phyloP scores from a whole-genome alignment of 352 stramenopile genomes.

The Ophiocytium majus region DNA sequence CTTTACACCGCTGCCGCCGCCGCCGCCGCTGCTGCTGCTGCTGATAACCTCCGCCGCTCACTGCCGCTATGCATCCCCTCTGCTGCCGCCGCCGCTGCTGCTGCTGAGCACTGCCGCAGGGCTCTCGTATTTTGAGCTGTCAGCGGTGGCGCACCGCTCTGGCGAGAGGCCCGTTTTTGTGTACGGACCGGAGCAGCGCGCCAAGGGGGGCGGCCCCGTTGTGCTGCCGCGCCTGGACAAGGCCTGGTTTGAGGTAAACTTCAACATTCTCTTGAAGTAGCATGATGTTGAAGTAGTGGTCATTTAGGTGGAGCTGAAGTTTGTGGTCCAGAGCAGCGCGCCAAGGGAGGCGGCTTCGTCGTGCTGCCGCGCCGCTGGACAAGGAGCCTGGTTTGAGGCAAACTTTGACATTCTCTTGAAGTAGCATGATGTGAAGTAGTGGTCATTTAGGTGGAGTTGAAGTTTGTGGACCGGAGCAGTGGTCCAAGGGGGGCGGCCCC shows the following conservation, averaged over 20 bases:
- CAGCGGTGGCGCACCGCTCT: neutral
- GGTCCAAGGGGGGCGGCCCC: neutral
- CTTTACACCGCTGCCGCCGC: too few relatives aligned
- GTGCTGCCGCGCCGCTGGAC: constrained; percentile 32
- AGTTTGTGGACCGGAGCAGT: constrained; percentile 35
- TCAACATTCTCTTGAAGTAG: neutral
- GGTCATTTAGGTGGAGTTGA: neutral
- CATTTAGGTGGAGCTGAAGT: neutral
- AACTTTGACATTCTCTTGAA: neutral
- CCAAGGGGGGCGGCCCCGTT: neutral
- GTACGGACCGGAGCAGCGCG: constrained; percentile 34
- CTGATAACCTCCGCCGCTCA: too few relatives aligned
- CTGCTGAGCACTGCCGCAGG: too few relatives aligned
- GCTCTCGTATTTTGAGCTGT: constrained; percentile 14
- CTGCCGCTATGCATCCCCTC: too few relatives aligned
- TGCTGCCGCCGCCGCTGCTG: too few relatives aligned
- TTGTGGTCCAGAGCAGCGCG: constrained; percentile 30
- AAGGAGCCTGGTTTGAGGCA: constrained; percentile 39
- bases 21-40: too few relatives aligned
- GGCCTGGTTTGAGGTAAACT: constrained; percentile 29
- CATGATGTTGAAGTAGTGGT: neutral
- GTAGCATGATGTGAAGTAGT: too few relatives aligned
- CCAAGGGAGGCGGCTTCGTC: neutral
- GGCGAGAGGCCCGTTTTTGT: constrained; percentile 33
- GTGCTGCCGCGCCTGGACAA: constrained; percentile 35